These are phyloP conservation scores for Dissophora ornata DNA, from an alignment of 192 early-diverging fungal species.

Conservation along the genomic window DNA sequence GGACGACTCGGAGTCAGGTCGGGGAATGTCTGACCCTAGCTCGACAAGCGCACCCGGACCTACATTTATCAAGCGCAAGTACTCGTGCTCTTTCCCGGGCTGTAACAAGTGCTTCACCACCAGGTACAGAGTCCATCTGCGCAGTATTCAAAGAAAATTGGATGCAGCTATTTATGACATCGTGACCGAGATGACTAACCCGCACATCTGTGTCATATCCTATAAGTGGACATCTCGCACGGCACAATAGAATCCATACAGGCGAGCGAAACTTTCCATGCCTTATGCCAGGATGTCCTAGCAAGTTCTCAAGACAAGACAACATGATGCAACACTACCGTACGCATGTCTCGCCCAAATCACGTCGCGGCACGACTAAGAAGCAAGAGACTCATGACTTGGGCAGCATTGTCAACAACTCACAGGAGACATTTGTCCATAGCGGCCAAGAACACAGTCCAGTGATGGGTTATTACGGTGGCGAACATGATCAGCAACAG, in stretches of 20 bases:
- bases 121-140: conserved; percentile 57
- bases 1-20: conserved; percentile 31
- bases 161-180: too few species aligned
- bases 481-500: conserved; percentile 14
- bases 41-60: conserved; percentile 2
- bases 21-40: conserved; percentile 37
- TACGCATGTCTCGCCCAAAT: conserved; percentile 79
- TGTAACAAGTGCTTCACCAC: conserved; percentile 86
- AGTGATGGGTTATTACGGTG: background rate
- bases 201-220: background rate
- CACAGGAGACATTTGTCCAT: conserved; percentile 12
- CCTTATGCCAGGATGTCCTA: conserved; percentile 73
- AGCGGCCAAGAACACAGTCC: conserved; percentile 26
- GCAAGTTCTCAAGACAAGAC: conserved; percentile 83
- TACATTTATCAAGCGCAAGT: conserved; percentile 69
- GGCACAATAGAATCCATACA: conserved; percentile 85
- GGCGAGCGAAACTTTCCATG: conserved; percentile 86
- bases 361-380: conserved; percentile 58
- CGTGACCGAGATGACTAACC: background rate
- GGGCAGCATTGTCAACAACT: conserved; percentile 29
- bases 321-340: conserved; percentile 92
- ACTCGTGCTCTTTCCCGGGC: conserved; percentile 69
- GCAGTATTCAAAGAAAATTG: too few species aligned
- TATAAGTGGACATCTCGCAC: conserved; percentile 78
- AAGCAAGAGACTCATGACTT: conserved; percentile 22